These are phyloP conservation scores for Tylopilus sp. DNA, from an alignment of 1,284 basidiomycete species.

Conservation along the genomic window DNA sequence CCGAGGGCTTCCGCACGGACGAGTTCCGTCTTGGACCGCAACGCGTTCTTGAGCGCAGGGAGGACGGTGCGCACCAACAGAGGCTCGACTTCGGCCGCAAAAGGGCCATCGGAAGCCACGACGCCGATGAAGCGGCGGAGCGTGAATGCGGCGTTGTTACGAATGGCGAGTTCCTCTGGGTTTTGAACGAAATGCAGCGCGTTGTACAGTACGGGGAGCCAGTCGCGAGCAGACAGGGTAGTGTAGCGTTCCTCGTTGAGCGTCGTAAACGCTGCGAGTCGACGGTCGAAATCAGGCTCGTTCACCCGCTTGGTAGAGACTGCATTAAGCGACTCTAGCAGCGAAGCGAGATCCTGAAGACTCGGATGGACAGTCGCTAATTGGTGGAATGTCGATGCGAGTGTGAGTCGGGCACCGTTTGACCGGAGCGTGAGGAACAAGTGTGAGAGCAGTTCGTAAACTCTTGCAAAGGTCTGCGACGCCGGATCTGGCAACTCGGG, in stretches of 20 bases:
- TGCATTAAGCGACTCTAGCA: constrained; percentile 77
- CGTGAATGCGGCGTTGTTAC: constrained; percentile 75
- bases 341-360: constrained; percentile 46
- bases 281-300: constrained; percentile 90
- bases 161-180: constrained; percentile 81
- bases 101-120: constrained; percentile 26
- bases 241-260: constrained; percentile 65
- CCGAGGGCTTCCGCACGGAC: constrained; percentile 85
- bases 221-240: constrained; percentile 55
- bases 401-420: constrained; percentile 61
- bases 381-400: constrained; percentile 61
- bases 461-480: constrained; percentile 50
- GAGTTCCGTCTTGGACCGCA: constrained; percentile 80
- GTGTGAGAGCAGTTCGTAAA: constrained; percentile 65
- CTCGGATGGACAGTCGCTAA: constrained; percentile 51
- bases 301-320: constrained; percentile 80
- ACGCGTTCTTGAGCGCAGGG: constrained; percentile 77
- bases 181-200: constrained; percentile 87
- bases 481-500: constrained; percentile 54
- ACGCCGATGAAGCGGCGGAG: constrained; percentile 77
- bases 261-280: constrained; percentile 71
- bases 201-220: constrained; percentile 84
- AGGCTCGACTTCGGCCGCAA: constrained; percentile 35
- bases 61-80: constrained; percentile 68
- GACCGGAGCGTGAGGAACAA: constrained; percentile 75